Conservation (phyloP, 2,329 filamentous ascomycete genomes). For the Paecilomyces sp. region DNA sequence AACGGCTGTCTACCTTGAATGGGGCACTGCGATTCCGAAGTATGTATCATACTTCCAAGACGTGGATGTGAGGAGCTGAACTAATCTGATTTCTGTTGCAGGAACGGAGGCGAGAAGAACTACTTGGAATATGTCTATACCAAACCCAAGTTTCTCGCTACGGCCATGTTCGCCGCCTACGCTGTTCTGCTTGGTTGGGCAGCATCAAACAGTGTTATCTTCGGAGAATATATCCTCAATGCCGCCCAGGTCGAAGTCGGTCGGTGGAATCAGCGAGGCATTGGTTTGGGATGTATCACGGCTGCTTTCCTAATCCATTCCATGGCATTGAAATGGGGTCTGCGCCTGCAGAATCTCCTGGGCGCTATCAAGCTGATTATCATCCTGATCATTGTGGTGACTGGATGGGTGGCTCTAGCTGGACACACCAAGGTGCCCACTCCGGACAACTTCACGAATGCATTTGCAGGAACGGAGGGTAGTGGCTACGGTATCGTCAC, state of each 20-base stretch:
- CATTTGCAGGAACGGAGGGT: slow-evolving; percentile 30
- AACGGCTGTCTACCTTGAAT: slow-evolving; percentile 41
- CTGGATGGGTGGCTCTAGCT: slow-evolving; percentile 33
- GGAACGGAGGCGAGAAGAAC: slow-evolving; percentile 48
- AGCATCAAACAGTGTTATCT: slow-evolving; percentile 46
- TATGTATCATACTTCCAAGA: slow-evolving; percentile 11
- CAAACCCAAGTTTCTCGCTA: slow-evolving; percentile 46
- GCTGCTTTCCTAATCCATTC: slow-evolving; percentile 43
- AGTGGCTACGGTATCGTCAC: slow-evolving; percentile 46
- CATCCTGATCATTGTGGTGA: slow-evolving; percentile 40
- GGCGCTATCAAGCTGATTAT: slow-evolving; percentile 45
- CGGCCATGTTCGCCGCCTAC: slow-evolving; percentile 48
- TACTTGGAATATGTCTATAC: slow-evolving; percentile 49
- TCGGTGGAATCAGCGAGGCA: slow-evolving; percentile 44
- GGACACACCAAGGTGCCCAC: slow-evolving; percentile 30
- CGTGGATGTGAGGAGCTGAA: background rate
- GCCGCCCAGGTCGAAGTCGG: slow-evolving; percentile 35
- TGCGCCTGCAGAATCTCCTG: slow-evolving; percentile 43
- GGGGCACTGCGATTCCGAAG: slow-evolving; percentile 43
- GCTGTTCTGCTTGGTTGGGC: slow-evolving; percentile 46
- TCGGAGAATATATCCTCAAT: slow-evolving; percentile 47
- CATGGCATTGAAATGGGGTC: slow-evolving; percentile 39
- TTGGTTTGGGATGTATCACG: slow-evolving; percentile 43
- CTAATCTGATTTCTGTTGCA: slow-evolving; percentile 9
- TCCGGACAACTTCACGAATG: slow-evolving; percentile 30